Conservation (phyloP, 2,329 filamentous ascomycete species). For the Thelonectria discophora region DNA sequence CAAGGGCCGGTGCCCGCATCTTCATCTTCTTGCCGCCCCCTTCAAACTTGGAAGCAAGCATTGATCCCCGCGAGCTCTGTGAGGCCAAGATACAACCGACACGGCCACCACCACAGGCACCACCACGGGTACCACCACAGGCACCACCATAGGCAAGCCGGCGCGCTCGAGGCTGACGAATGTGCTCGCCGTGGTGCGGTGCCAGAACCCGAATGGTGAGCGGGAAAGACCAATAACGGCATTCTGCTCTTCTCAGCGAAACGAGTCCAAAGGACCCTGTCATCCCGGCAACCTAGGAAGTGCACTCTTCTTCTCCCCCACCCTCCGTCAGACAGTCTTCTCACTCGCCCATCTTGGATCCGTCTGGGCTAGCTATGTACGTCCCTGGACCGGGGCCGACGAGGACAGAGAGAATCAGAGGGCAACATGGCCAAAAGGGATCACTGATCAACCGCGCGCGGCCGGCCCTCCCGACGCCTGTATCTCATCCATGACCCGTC, state of each 20-base stretch:
- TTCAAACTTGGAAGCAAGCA: constrained; percentile 25
- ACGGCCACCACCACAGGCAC: constrained; percentile 10
- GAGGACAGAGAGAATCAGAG: constrained; percentile 16
- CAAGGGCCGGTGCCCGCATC: constrained; percentile 30
- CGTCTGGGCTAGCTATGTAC: constrained; percentile 23
- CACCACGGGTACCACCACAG: too few relatives aligned
- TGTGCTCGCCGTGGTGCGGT: not conserved
- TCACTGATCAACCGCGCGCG: constrained; percentile 32
- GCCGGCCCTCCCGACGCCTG: constrained; percentile 39
- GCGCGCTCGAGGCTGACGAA: constrained; percentile 18
- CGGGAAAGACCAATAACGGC: not conserved
- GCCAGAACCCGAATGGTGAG: not conserved
- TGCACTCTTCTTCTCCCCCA: constrained; percentile 28
- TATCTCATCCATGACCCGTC: constrained; percentile 40
- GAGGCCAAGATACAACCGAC: constrained; percentile 22
- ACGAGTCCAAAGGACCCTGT: constrained; percentile 24
- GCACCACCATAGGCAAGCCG: too few relatives aligned
- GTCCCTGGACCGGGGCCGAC: constrained; percentile 16
- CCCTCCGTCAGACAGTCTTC: constrained; percentile 21
- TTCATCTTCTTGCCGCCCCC: constrained; percentile 16
- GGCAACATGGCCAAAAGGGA: constrained; percentile 10
- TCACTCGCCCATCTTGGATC: constrained; percentile 27
- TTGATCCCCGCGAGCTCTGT: constrained; percentile 29
- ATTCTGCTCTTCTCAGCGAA: not conserved
- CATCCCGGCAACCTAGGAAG: constrained; percentile 23